A percentile compares a stretch with the other conserved stretches of the same genome.
Evolutionary conservation across 169 alveolate genomes (phyloP).

Genomic region (Babesia bovis): DNA sequence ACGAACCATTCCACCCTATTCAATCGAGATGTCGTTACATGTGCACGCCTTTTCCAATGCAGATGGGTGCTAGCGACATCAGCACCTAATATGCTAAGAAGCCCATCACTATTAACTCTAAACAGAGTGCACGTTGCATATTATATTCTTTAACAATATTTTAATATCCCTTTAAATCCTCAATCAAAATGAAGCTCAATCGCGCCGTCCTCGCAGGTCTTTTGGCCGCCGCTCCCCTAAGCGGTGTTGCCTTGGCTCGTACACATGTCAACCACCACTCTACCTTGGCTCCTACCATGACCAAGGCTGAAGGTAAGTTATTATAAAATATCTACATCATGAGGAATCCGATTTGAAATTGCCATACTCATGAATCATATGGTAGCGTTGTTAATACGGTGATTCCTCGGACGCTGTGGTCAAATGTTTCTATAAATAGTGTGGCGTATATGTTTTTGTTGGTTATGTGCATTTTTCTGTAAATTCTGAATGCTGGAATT

Average conservation of each 20-base stretch:
- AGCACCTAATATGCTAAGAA: background rate
- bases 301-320: background rate
- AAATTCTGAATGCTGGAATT: no score
- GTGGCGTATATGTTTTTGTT: no score
- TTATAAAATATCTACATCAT: no score
- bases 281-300: slow-evolving; percentile 14
- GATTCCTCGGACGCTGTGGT: no score
- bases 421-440: no score
- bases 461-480: no score
- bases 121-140: background rate
- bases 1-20: background rate
- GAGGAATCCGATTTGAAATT: no score
- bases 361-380: no score
- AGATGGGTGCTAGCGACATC: slow-evolving; percentile 32
- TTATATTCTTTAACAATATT: background rate
- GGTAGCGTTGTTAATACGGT: no score
- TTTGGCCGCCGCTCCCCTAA: slow-evolving; percentile 9
- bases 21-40: slow-evolving; percentile 4
- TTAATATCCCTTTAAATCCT: background rate
- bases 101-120: background rate
- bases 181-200: slow-evolving; percentile 8
- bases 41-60: slow-evolving; percentile 35
- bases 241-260: background rate
- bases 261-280: background rate
- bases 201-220: background rate